phyloP scores from a whole-genome alignment of 2,329 filamentous ascomycete species.

The Basipetospora sp. region DNA sequence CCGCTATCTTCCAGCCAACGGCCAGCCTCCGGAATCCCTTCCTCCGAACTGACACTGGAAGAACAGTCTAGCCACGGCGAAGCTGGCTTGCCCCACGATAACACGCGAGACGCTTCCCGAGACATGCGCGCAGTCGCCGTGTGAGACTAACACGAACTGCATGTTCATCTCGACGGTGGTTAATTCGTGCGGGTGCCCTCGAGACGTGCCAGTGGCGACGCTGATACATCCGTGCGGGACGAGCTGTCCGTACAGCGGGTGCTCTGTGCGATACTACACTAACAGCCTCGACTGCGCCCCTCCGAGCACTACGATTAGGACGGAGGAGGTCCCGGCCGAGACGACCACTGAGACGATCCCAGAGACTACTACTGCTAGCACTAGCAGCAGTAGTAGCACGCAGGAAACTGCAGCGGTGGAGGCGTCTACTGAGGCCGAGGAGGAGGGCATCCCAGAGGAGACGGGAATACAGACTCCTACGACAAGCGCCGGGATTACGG shows the following conservation, averaged over 20 bases:
- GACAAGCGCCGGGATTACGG: too few species aligned
- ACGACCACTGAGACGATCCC: not conserved
- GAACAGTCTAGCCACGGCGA: not conserved
- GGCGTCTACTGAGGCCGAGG: too few species aligned
- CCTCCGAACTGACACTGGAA: not conserved
- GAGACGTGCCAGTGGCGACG: not conserved
- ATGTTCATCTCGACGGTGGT: constrained; percentile 3
- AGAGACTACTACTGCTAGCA: not conserved
- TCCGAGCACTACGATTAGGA: not conserved
- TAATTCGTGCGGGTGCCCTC: constrained; percentile 4
- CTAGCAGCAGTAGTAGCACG: not conserved
- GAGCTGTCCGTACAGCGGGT: constrained; percentile 1
- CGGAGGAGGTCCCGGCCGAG: not conserved
- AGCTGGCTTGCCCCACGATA: not conserved
- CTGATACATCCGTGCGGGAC: constrained; percentile 1
- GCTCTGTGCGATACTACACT: not conserved
- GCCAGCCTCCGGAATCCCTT: too few species aligned
- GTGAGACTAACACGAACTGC: not conserved
- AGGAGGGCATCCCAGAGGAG: too few species aligned
- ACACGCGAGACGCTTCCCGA: not conserved
- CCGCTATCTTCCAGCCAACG: too few species aligned
- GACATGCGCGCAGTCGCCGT: not conserved
- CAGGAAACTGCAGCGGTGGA: too few species aligned
- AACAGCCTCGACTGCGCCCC: not conserved
- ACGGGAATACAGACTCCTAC: too few species aligned